Conservation (phyloP, 1,139 yeast genomes). For the Keqinozyma sinolaborantium region DNA sequence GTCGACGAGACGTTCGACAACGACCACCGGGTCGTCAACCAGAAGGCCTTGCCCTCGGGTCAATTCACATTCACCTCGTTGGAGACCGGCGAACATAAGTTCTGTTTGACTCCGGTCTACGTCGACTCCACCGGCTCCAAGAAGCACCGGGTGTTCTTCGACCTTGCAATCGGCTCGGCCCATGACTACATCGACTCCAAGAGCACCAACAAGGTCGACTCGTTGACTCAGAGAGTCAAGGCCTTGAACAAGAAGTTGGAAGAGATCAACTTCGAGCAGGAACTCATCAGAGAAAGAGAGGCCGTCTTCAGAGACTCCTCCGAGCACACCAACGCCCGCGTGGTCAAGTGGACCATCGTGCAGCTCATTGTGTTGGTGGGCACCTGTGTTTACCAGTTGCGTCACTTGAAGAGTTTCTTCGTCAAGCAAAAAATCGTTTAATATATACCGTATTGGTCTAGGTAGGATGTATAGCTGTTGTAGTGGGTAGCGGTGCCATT, state of each 20-base stretch:
- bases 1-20: constrained; percentile 49
- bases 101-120: constrained; percentile 44
- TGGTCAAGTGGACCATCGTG: constrained; percentile 44
- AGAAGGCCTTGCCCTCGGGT: constrained; percentile 36
- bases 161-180: constrained; percentile 45
- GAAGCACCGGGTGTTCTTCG: constrained; percentile 42
- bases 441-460: constrained; percentile 2
- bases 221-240: constrained; percentile 37
- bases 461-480: background rate
- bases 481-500: too few relatives aligned
- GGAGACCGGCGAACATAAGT: constrained; percentile 47
- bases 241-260: constrained; percentile 39
- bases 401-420: constrained; percentile 49
- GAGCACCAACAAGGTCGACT: constrained; percentile 41
- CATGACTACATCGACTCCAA: constrained; percentile 48
- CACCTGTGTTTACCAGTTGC: constrained; percentile 47
- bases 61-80: constrained; percentile 42
- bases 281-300: constrained; percentile 45
- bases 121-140: constrained; percentile 28
- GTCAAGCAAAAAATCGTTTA: constrained; percentile 50
- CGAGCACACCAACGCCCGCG: constrained; percentile 45
- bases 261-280: constrained; percentile 45
- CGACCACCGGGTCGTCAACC: constrained; percentile 41
- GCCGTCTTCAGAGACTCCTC: constrained; percentile 46
- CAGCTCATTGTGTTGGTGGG: constrained; percentile 46